Conservation (phyloP, 2,329 filamentous ascomycete species). For the Paramyrothecium roridum region DNA sequence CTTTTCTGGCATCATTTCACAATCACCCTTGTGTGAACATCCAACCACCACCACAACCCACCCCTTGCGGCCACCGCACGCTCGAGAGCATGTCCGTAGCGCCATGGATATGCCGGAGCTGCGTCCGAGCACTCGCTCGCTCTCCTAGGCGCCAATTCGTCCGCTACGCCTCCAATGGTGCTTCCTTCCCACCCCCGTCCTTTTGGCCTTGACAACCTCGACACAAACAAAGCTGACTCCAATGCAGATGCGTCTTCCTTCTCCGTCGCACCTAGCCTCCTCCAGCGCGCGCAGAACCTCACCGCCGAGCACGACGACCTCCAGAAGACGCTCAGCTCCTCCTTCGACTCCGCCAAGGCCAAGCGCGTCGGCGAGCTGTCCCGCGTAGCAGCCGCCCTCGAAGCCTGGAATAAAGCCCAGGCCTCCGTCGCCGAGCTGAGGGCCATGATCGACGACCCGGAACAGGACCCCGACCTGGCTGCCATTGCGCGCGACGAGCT, state of each 20-base stretch:
- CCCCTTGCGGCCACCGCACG: not conserved
- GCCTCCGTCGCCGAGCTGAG: slow-evolving; percentile 52
- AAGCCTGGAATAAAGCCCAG: slow-evolving; percentile 54
- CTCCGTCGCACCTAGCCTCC: slow-evolving; percentile 49
- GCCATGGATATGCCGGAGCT: slow-evolving; percentile 34
- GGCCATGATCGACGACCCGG: slow-evolving; percentile 40
- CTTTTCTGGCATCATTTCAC: not conserved
- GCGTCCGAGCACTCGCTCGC: slow-evolving; percentile 24
- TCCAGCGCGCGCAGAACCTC: slow-evolving; percentile 57
- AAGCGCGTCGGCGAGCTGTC: slow-evolving; percentile 61
- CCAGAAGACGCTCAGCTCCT: slow-evolving; percentile 43
- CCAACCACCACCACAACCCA: not conserved
- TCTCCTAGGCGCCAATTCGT: slow-evolving; percentile 19
- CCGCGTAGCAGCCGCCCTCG: slow-evolving; percentile 53
- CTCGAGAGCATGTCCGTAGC: slow-evolving; percentile 23
- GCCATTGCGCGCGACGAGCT: slow-evolving; percentile 81
- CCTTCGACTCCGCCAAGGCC: slow-evolving; percentile 55
- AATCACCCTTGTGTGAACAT: not conserved
- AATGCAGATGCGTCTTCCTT: slow-evolving; percentile 14
- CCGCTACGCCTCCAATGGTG: slow-evolving; percentile 29
- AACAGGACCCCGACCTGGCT: slow-evolving; percentile 66
- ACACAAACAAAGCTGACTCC: slow-evolving; percentile 3
- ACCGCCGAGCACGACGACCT: slow-evolving; percentile 56
- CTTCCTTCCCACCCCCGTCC: not conserved
- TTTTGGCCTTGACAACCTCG: too few relatives aligned